Evolutionary conservation across 768 basidiomycete species (phyloP).

Genomic region (Trametes gibbosa): DNA sequence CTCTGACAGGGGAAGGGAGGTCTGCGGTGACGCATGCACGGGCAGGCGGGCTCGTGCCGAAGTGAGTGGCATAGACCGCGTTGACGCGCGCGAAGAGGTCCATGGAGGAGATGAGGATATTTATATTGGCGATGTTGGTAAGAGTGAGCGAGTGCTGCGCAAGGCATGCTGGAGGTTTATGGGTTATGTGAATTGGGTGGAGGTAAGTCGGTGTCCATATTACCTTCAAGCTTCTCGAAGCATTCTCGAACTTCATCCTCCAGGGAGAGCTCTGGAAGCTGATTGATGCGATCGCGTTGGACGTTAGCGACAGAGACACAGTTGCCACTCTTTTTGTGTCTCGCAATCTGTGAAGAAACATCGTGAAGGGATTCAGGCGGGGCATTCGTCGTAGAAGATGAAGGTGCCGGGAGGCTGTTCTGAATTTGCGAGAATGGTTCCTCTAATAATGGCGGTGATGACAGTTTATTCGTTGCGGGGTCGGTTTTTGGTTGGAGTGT

Average conservation of each 20-base stretch:
- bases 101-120: slow-evolving; percentile 81
- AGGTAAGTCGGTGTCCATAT: neutral
- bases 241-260: slow-evolving; percentile 73
- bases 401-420: neutral
- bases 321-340: slow-evolving; percentile 37
- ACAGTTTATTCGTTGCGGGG: slow-evolving; percentile 19
- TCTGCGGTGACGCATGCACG: slow-evolving; percentile 90
- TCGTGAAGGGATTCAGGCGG: no score
- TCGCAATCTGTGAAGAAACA: neutral
- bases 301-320: slow-evolving; percentile 75
- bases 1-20: slow-evolving; percentile 52
- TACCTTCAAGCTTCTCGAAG: slow-evolving; percentile 65
- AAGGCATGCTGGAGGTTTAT: neutral
- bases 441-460: slow-evolving; percentile 55
- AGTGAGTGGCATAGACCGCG: slow-evolving; percentile 72
- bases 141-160: slow-evolving; percentile 46
- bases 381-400: neutral
- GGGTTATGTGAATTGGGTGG: neutral
- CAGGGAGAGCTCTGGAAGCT: slow-evolving; percentile 38
- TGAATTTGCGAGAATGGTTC: slow-evolving; percentile 31
- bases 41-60: slow-evolving; percentile 89
- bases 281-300: slow-evolving; percentile 26
- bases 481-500: slow-evolving; percentile 55
- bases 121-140: slow-evolving; percentile 70
- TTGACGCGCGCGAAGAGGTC: slow-evolving; percentile 77